Conservation (phyloP, 345 rosid genomes). For the Hirschfeldia incana region DNA sequence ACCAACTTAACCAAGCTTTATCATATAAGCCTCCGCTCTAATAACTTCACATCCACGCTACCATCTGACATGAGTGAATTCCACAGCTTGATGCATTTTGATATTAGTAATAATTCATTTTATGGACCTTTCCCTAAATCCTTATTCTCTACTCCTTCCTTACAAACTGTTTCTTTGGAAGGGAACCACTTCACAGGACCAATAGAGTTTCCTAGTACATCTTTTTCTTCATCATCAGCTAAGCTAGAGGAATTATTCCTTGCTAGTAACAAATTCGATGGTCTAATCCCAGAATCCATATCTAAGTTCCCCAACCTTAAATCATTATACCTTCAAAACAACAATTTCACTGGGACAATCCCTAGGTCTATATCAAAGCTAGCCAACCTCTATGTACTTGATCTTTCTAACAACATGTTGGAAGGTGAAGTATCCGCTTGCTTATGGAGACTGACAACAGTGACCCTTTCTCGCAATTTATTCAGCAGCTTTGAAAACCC, state of each 20-base stretch:
- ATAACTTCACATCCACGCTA: background rate
- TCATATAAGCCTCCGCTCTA: background rate
- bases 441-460: background rate
- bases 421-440: background rate
- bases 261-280: background rate
- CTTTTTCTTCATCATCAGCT: background rate
- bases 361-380: background rate
- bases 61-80: background rate
- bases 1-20: background rate
- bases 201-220: background rate
- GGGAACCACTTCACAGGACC: background rate
- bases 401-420: background rate
- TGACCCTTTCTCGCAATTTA: background rate
- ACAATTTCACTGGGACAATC: background rate
- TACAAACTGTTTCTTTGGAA: background rate
- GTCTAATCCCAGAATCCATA: constrained; percentile 4
- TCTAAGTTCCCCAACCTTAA: background rate
- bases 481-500: background rate
- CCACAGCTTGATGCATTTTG: background rate
- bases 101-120: background rate
- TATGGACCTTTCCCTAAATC: background rate
- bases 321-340: background rate
- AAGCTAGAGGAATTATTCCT: too few species aligned
- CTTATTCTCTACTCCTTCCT: background rate
- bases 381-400: background rate